Conservation (phyloP, 2,329 filamentous ascomycete genomes). For the Bipolaris cookei region DNA sequence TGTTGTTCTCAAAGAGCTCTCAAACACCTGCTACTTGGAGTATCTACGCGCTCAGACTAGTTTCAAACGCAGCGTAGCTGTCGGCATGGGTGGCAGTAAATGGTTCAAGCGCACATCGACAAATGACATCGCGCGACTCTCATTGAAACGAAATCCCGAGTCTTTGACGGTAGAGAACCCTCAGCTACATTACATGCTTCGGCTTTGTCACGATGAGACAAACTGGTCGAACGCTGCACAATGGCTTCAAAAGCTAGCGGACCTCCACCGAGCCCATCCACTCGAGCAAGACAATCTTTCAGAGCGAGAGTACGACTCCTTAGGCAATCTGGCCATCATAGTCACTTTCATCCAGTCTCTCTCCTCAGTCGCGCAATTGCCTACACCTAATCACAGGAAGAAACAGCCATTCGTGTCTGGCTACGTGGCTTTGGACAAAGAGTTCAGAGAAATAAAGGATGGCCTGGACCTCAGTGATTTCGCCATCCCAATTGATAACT, state of each 20-base stretch:
- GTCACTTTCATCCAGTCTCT: slow-evolving; percentile 52
- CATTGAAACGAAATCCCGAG: slow-evolving; percentile 53
- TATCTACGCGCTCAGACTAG: slow-evolving; percentile 49
- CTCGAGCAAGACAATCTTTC: slow-evolving; percentile 45
- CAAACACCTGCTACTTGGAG: slow-evolving; percentile 55
- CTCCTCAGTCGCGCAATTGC: slow-evolving; percentile 44
- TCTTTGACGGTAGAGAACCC: slow-evolving; percentile 45
- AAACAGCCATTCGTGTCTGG: slow-evolving; percentile 49
- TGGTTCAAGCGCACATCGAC: slow-evolving; percentile 51
- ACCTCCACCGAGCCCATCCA: slow-evolving; percentile 47
- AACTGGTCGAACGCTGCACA: slow-evolving; percentile 46
- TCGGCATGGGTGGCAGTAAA: slow-evolving; percentile 41
- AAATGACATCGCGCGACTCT: slow-evolving; percentile 47
- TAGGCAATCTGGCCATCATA: slow-evolving; percentile 51
- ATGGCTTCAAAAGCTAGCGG: slow-evolving; percentile 53
- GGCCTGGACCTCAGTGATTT: slow-evolving; percentile 36
- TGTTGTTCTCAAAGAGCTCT: slow-evolving; percentile 55
- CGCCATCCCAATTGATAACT: slow-evolving; percentile 52
- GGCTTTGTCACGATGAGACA: slow-evolving; percentile 52
- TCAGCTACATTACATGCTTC: slow-evolving; percentile 55
- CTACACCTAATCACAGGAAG: slow-evolving; percentile 49
- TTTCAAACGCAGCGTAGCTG: slow-evolving; percentile 54
- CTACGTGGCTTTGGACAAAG: slow-evolving; percentile 44
- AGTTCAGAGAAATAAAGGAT: slow-evolving; percentile 50
- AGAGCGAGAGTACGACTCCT: slow-evolving; percentile 44